Evolutionary conservation across 225 moss, liverwort and hornwort species (phyloP), one percentile per base, ranked within the genome.

Genomic region (Climacium dendroides): DNA sequence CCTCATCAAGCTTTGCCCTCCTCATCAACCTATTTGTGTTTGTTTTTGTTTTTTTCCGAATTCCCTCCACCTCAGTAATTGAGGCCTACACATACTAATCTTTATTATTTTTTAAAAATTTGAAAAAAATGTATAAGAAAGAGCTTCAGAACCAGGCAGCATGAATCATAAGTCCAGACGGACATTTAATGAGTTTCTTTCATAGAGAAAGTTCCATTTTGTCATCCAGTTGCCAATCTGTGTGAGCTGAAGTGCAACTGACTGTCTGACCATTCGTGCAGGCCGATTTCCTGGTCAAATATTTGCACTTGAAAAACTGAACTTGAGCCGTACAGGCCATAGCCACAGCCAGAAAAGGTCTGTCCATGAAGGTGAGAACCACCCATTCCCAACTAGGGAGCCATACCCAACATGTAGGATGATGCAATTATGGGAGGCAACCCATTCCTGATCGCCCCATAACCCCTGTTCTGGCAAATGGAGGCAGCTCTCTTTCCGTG

Each of bases 21-120:
- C 11, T 65, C 2, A 6, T 19, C 4, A 3, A 19, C 3, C 0
- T 1, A n/a, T n/a, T n/a, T n/a, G n/a, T n/a, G n/a, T n/a, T n/a
- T n/a, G n/a, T n/a, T n/a, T n/a, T n/a, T n/a, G n/a, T 17, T 17
- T 18, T 5, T 34, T 10, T 3, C 18, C 0, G 18, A 64, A 35
- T 64, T 9, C 19, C 35, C 10, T 34, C 32, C 1, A 5, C 10
- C 9, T 64, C 9, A 9, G 6, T 11, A 11, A 65, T n/a, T 20
- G 3, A n/a, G n/a, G 20, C n/a, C 7, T 66, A 6, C 6, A 19
- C 2, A 0, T 12, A n/a, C 45, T 45, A 45, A 45, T 45, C 8
- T 6, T n/a, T n/a, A n/a, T n/a, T n/a, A 66, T 66, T 67, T 2
- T 22, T 66, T 20, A 6, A 11, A 37, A 22, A 20, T 15, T 14